Conservation (phyloP, 2,329 filamentous ascomycete species). For the Neonectria ditissima region DNA sequence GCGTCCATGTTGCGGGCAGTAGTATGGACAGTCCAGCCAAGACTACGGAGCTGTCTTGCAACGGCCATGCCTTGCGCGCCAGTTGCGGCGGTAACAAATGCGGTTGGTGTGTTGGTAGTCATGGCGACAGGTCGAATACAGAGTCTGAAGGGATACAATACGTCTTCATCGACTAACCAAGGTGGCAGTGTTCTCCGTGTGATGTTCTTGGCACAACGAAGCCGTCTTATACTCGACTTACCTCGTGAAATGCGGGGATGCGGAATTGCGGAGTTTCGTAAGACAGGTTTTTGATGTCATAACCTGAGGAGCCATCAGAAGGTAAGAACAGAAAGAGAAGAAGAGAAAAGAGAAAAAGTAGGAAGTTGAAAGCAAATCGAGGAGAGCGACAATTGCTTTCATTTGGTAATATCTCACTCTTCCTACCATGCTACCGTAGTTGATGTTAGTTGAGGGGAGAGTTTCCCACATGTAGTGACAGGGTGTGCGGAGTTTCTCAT, state of each 20-base stretch:
- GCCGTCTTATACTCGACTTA: not conserved
- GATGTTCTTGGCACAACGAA: not conserved
- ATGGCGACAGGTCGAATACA: not conserved
- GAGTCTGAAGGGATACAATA: not conserved
- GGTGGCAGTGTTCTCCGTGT: not conserved
- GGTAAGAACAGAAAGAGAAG: not conserved
- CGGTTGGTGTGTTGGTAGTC: not conserved
- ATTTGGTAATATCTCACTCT: not conserved
- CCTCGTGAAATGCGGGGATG: not conserved
- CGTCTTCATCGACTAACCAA: not conserved
- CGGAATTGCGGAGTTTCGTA: not conserved
- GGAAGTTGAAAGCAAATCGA: no score
- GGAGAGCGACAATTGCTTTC: no score
- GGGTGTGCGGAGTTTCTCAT: not conserved
- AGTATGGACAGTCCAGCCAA: not conserved
- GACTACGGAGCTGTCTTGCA: not conserved
- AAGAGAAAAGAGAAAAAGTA: not conserved
- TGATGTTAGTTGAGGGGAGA: not conserved
- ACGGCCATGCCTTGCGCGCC: not conserved
- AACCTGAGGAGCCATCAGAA: not conserved
- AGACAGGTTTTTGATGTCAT: not conserved
- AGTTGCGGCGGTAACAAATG: conserved; percentile 5
- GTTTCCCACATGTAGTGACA: not conserved
- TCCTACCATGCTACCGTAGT: not conserved
- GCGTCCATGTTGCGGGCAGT: conserved; percentile 1